Base-by-base conservation (phyloP, 2,329 filamentous ascomycete genomes). In the Xylaria sp. region DNA sequence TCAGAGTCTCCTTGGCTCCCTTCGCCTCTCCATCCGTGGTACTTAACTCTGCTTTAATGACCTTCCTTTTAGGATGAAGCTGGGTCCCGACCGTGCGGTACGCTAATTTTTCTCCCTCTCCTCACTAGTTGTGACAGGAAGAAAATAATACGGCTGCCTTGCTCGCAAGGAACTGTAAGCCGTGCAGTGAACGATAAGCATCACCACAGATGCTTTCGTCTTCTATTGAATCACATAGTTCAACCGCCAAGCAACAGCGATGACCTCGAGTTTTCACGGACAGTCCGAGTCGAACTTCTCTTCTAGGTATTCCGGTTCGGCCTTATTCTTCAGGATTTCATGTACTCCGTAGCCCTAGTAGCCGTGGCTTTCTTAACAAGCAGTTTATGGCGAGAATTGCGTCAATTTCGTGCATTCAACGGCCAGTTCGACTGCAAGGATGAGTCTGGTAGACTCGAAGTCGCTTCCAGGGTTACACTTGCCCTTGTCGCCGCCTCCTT, bases 61-160 rank as follows among this genome's bases (percentile, higher is more conserved):
- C 55, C 55, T 63, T 63, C 60, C 55, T 51, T 4, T 59, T 63
- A 35, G 38, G 55, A 40, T 25, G 15, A 41, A 21, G 29, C 51
- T 41, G 17, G 23, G 44, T 54, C 38, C 49, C 21, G 56, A 55
- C 15, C n/a, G 49, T n/a, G 35, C 17, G 46, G 49, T 6, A 47
- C 46, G 19, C 44, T 54, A 40, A 15, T 17, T 41, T 9, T n/a
- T 37, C 5, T 8, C 7, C 13, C 29, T 10, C 13, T 10, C 37
- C 41, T 38, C 21, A 54, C 51, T 47, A 10, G 41, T 47, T 40
- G 11, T 13, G 15, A 41, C 25, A 8, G 9, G 21, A 25, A 27
- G 4, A 2, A 27, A 13, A 10, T 49, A 46, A 47, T 33, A 52
- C 17, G 5, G 49, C 25, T 35, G 25, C 31, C 31, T 29, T 10